Evolutionary conservation across 306 rosid genomes (phyloP).

Genomic region (Sicyos baderoa): DNA sequence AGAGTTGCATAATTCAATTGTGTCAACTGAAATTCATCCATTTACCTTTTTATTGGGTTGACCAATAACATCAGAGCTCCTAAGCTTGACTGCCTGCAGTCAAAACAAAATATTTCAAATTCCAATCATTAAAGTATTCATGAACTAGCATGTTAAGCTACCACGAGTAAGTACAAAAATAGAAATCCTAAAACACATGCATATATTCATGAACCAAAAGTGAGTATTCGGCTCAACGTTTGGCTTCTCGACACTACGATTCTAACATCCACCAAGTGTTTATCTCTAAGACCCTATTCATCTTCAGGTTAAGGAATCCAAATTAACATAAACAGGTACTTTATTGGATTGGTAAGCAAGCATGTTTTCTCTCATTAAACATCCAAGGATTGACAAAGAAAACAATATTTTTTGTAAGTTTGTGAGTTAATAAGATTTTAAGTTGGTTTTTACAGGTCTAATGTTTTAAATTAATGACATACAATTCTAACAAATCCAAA

Average conservation of each 20-base stretch:
- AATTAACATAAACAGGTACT: not conserved
- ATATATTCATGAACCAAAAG: not conserved
- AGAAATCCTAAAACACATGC: not conserved
- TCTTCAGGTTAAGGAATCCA: not conserved
- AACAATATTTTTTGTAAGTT: not conserved
- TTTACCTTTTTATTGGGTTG: slow-evolving; percentile 51
- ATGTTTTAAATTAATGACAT: not conserved
- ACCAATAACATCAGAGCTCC: slow-evolving; percentile 45
- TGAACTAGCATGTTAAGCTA: not conserved
- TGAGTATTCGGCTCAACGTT: not conserved
- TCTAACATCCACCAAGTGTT: not conserved
- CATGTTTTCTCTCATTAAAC: not conserved
- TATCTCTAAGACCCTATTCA: slow-evolving; percentile 1
- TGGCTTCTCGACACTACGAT: not conserved
- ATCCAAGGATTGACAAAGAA: not conserved
- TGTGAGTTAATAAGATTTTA: not conserved
- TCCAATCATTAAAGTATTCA: slow-evolving; percentile 19
- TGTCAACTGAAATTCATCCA: slow-evolving; percentile 13
- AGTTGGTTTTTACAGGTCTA: not conserved
- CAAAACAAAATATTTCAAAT: slow-evolving; percentile 22
- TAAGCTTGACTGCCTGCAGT: slow-evolving; percentile 82
- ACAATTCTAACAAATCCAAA: not conserved
- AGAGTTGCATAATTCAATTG: not conserved
- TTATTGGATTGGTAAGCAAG: not conserved
- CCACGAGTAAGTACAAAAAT: not conserved